Conservation (phyloP, 371 early-diverging fungal genomes). For the Synchytrium microbalum region DNA sequence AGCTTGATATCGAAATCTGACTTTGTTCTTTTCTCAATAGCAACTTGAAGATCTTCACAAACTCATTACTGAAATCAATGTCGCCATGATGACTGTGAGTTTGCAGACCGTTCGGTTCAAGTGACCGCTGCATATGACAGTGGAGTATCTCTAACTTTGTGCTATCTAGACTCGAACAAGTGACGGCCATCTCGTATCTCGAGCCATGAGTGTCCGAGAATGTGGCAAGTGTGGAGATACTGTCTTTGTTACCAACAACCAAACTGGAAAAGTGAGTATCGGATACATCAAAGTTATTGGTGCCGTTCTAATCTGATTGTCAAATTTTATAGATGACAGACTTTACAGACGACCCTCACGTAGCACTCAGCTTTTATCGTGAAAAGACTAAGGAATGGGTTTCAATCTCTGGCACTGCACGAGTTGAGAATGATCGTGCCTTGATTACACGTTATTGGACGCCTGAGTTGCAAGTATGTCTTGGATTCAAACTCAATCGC, state of each 20-base stretch:
- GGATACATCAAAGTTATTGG: not conserved
- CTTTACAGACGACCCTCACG: conserved; percentile 33
- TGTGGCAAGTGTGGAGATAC: not conserved
- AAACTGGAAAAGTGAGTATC: conserved; percentile 28
- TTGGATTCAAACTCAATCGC: conserved; percentile 34
- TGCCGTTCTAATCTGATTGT: too few relatives aligned
- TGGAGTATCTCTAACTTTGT: not conserved
- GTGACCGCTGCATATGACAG: too few relatives aligned
- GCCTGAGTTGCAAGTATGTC: conserved; percentile 31
- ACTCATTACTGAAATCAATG: not conserved
- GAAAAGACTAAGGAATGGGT: conserved; percentile 36
- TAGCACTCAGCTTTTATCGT: conserved; percentile 33
- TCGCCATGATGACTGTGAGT: not conserved
- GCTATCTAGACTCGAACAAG: not conserved
- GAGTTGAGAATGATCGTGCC: conserved; percentile 27
- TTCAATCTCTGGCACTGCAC: conserved; percentile 36
- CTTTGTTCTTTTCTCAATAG: not conserved
- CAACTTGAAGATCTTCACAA: not conserved
- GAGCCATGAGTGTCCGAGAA: not conserved
- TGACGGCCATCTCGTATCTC: too few relatives aligned
- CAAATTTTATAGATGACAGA: conserved; percentile 20
- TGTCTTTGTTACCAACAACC: conserved; percentile 32
- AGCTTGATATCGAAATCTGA: not conserved
- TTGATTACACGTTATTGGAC: conserved; percentile 32
- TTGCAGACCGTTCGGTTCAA: not conserved